A percentile compares a stretch with the other conserved stretches of the same genome.
These are phyloP conservation scores for Onygena corvina DNA, from an alignment of 2,329 filamentous ascomycete genomes.

Conservation along the genomic window DNA sequence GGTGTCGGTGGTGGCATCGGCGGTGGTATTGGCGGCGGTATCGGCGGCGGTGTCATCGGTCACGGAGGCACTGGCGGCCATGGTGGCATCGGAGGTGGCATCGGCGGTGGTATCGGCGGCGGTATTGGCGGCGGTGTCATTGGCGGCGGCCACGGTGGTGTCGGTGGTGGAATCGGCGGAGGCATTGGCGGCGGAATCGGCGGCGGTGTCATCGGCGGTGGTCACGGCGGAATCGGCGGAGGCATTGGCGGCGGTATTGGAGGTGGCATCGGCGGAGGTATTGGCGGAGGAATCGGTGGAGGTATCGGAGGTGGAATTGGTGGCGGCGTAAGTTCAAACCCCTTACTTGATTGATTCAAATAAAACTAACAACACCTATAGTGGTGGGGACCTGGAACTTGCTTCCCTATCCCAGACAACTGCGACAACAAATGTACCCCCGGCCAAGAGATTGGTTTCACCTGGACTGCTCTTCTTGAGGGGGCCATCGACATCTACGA, in stretches of 20 bases:
- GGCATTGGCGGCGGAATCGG: not conserved
- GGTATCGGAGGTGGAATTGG: slow-evolving; percentile 28
- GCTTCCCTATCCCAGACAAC: slow-evolving; percentile 58
- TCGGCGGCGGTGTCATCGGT: not conserved
- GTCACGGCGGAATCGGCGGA: slow-evolving; percentile 21
- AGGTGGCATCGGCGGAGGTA: not conserved
- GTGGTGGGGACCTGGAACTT: slow-evolving; percentile 40
- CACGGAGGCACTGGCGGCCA: not conserved
- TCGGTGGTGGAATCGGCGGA: not conserved
- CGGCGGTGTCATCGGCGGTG: not conserved
- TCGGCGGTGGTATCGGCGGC: not conserved
- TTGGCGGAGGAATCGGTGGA: slow-evolving; percentile 21
- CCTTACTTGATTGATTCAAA: not conserved
- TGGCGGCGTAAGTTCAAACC: slow-evolving; percentile 14
- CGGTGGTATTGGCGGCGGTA: not conserved
- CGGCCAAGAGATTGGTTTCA: slow-evolving; percentile 58
- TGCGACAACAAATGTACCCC: slow-evolving; percentile 63
- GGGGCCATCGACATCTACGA: slow-evolving; percentile 56
- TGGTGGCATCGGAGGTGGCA: not conserved
- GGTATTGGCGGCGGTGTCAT: not conserved
- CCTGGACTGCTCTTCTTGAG: slow-evolving; percentile 52
- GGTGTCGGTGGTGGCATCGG: not conserved
- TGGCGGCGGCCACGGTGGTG: not conserved
- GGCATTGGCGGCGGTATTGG: slow-evolving; percentile 20
- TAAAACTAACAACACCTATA: slow-evolving; percentile 11